Base-by-base conservation (phyloP, 176 grass and related monocot genomes). In the Tillandsia leiboldiana region DNA sequence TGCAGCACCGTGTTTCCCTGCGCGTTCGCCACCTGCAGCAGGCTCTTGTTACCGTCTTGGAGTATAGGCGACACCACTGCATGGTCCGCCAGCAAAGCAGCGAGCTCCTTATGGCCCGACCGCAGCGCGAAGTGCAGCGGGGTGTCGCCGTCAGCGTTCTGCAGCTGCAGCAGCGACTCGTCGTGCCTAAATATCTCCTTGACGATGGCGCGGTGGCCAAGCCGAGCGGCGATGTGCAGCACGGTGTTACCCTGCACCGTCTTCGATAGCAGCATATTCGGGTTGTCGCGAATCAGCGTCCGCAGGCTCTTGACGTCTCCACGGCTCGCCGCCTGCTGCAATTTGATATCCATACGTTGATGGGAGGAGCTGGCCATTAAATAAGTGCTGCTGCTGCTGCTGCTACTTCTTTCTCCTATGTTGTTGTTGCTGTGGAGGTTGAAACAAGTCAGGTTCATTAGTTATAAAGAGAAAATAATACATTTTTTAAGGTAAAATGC, bases 51-150 rank as follows among this genome's bases (percentile, higher is more conserved):
- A 5, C 6, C 12, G 13, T 66, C 11, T 0, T 3, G 47, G 6
- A 15, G 9, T 12, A 72, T 28, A 0, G 49, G 64, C 76, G 69
- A 83, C 1, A 0, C 17, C 49, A 1, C 1, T 15, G 80, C 72
- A 51, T 15, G 12, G 68, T 0, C 1, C 48, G 74, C 42, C 17
- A 93, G 66, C 12, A 72, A 57, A 5, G 52, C 23, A 0, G 42
- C 78, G 59, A 85, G 72, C 11, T 82, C 67, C 8, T 18, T 5
- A 68, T 63, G 78, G 5, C 91, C 91, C 3, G 42, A 22, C 64
- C 70, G 76, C 13, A 75, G 78, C 12, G 87, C 91, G 6, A 90
- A 20, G 49, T 95, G 91, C 69, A 95, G 70, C 50, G 91, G 73
- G 59, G 91, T 95, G 67, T 95, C 84, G 10, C 72, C 81, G 47